phyloP scores from a whole-genome alignment of 495 filamentous ascomycete genomes.

The Umbilicaria muhlenbergii region DNA sequence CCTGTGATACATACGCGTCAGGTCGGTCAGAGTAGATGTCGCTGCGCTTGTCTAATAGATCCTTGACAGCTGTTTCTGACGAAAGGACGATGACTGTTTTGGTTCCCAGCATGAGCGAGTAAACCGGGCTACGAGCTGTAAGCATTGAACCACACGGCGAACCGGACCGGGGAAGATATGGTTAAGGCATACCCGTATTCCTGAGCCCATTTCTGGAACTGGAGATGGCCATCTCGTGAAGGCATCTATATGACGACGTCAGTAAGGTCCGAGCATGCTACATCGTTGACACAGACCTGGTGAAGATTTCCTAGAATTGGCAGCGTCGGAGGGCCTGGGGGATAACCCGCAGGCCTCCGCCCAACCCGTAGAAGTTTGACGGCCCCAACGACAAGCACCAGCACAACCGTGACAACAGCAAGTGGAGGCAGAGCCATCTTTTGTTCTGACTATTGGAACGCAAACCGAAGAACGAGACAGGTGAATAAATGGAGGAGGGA shows the following conservation, averaged over 20 bases:
- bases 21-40: constrained; percentile 5
- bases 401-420: too few species aligned
- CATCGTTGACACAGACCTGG: constrained; percentile 4
- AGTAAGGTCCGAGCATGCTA: too few species aligned
- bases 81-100: constrained; percentile 20
- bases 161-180: too few species aligned
- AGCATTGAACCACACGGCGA: too few species aligned
- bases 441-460: too few species aligned
- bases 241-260: constrained; percentile 2
- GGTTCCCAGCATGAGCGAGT: constrained; percentile 21
- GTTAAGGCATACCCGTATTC: too few species aligned
- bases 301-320: constrained; percentile 1
- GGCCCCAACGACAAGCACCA: not conserved
- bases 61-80: constrained; percentile 7
- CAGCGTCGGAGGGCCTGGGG: constrained; percentile 21
- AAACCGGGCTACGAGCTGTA: too few species aligned
- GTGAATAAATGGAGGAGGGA: too few species aligned
- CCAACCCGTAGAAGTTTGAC: constrained; percentile 12
- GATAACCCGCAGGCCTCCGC: constrained; percentile 16
- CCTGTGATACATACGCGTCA: constrained; percentile 7
- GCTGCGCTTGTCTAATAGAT: constrained; percentile 6
- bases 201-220: too few species aligned
- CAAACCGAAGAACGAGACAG: too few species aligned
- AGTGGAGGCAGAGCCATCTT: too few species aligned
- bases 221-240: constrained; percentile 14